Conservation (phyloP, 352 stramenopile genomes). For the Pythium grandisporangium region DNA sequence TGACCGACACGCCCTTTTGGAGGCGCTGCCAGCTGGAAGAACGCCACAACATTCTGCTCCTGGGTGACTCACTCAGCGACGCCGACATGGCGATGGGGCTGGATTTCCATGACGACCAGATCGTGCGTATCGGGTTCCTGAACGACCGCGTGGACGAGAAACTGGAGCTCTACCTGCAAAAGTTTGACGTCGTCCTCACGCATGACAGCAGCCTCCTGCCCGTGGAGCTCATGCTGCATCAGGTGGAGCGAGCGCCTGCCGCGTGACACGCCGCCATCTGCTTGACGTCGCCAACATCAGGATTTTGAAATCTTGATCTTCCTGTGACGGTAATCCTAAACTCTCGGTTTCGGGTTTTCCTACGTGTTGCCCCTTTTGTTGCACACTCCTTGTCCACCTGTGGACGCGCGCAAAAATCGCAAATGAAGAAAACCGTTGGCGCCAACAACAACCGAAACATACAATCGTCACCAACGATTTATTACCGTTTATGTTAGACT, state of each 20-base stretch:
- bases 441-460: no score
- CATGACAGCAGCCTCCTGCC: slow-evolving; percentile 56
- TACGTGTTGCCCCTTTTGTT: no score
- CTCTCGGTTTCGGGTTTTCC: no score
- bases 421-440: no score
- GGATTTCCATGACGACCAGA: slow-evolving; percentile 43
- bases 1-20: slow-evolving; percentile 62
- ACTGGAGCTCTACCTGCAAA: slow-evolving; percentile 44
- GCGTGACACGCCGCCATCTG: background rate
- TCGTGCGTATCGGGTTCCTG: slow-evolving; percentile 62
- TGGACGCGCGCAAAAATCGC: no score
- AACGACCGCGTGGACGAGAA: slow-evolving; percentile 49
- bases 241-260: slow-evolving; percentile 17
- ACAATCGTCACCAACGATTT: no score
- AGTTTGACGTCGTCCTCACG: slow-evolving; percentile 75
- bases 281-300: no score
- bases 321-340: no score
- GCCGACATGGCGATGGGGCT: slow-evolving; percentile 59
- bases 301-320: no score
- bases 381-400: no score
- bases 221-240: slow-evolving; percentile 47
- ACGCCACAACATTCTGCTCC: slow-evolving; percentile 60
- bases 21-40: slow-evolving; percentile 59
- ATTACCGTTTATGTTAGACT: no score
- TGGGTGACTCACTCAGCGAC: slow-evolving; percentile 67